Evolutionary conservation across 305 asterid species (phyloP), one percentile per base, ranked within the genome.

Genomic region (Fraxinus platypoda): DNA sequence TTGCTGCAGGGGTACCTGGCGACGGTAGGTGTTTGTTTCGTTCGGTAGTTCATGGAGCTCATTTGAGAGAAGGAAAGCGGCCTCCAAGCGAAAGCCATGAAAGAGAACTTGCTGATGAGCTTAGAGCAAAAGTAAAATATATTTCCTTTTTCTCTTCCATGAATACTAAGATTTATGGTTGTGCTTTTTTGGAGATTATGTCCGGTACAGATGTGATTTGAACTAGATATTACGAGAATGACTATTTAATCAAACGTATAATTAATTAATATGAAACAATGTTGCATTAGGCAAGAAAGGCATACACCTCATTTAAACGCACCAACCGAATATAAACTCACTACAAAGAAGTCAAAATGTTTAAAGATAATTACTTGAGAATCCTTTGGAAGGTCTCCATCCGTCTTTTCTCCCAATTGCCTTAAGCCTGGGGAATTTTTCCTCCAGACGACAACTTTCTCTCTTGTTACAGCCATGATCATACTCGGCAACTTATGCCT

Each of bases 1-100:
- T n/a, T 78, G 84, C 31, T 85, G 75, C 87, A 90, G 94, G 92
- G 76, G 84, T 93, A 87, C 94, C 94, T 25, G 95, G 97, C 1
- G 97, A 92, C 52, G 95, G 97, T 31, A 89, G 97, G 87, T 93
- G 97, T 84, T 87, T 93, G 87, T 93, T 93, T 73, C 90, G 95
- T 37, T 93, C 97, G 1, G 93, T 92, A 82, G 95, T 88, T 81
- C 94, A 92, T 41, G 96, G 97, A 82, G 95, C 89, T 82, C 83
- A 92, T 82, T 77, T 92, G 26, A 86, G 92, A 83, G 84, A 87
- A 35, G 94, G 94, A 76, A 87, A 88, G 85, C 88, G 89, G 35
- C 85, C 93, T 78, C 96, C 95, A 13, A 86, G 86, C 57, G 97
- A 92, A 82, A 83, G 73, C 76, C 75, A 34, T 6, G 93, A 88